Evolutionary conservation across 2,329 filamentous ascomycete species (phyloP).

Genomic region (Zopfia rhizophila): DNA sequence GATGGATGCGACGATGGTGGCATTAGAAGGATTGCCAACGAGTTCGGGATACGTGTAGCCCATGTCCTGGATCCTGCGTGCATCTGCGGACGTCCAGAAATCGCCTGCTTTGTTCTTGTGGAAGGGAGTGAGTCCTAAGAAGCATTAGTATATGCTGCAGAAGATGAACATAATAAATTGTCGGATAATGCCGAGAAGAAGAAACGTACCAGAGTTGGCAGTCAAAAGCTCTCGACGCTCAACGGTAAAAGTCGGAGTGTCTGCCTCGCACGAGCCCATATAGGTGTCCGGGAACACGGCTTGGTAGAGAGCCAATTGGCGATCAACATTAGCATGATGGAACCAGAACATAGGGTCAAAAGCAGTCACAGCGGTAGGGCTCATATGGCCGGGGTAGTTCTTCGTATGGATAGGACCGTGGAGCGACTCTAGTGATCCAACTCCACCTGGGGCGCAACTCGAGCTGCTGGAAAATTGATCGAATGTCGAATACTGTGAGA

Average conservation of each 20-base stretch:
- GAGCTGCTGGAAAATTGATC: conserved; percentile 22
- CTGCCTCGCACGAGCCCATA: conserved; percentile 58
- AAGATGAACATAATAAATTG: background rate
- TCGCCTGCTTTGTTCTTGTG: conserved; percentile 28
- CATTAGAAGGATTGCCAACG: conserved; percentile 17
- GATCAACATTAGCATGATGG: conserved; percentile 64
- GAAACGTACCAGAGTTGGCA: conserved; percentile 56
- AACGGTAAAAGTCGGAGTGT: conserved; percentile 45
- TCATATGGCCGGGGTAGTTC: conserved; percentile 71
- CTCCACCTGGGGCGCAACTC: conserved; percentile 6
- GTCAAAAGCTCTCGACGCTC: conserved; percentile 53
- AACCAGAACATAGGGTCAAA: conserved; percentile 62
- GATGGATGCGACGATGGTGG: conserved; percentile 20
- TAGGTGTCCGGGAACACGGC: conserved; percentile 73
- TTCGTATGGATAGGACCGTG: conserved; percentile 28
- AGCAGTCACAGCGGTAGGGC: conserved; percentile 72
- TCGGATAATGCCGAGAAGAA: background rate
- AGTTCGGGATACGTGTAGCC: conserved; percentile 37
- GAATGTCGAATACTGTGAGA: conserved; percentile 25
- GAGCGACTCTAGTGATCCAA: conserved; percentile 20
- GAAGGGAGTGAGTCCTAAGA: conserved; percentile 29
- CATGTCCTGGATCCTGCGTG: conserved; percentile 19
- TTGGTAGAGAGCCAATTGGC: conserved; percentile 78
- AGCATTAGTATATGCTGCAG: background rate
- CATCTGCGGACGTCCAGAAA: conserved; percentile 30